Conservation (phyloP, 2,329 filamentous ascomycete species). For the Calycina herbarum region DNA sequence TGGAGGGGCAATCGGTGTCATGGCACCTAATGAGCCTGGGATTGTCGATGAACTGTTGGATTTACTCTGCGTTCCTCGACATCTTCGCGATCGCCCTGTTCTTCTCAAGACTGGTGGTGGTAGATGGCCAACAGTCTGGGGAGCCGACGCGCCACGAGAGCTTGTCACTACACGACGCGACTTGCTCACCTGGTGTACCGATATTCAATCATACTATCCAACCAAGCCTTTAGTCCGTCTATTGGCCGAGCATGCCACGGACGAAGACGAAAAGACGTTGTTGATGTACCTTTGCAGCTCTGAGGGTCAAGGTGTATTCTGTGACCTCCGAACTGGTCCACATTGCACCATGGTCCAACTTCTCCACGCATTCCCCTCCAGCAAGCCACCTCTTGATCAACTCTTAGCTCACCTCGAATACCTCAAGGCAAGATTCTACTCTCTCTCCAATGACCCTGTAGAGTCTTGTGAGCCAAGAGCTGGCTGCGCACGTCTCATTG, state of each 20-base stretch:
- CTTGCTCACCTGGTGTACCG: conserved; percentile 92
- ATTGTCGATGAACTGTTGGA: conserved; percentile 85
- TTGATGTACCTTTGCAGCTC: conserved; percentile 82
- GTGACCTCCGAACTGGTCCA: conserved; percentile 87
- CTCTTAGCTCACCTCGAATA: conserved; percentile 79
- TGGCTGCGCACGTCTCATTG: conserved; percentile 74
- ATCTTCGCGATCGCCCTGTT: conserved; percentile 80
- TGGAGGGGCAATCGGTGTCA: conserved; percentile 90
- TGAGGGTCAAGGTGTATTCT: conserved; percentile 90
- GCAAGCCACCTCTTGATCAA: conserved; percentile 80
- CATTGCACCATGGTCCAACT: conserved; percentile 85
- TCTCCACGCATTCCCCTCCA: conserved; percentile 86
- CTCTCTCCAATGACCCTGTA: conserved; percentile 92
- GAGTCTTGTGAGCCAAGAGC: conserved; percentile 45
- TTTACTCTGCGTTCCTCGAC: conserved; percentile 75
- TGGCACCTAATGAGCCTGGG: conserved; percentile 77
- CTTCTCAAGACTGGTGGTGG: conserved; percentile 76
- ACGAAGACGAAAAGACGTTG: conserved; percentile 84
- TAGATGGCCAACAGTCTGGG: conserved; percentile 98
- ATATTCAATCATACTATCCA: conserved; percentile 89
- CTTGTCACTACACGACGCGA: conserved; percentile 88
- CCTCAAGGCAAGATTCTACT: conserved; percentile 98
- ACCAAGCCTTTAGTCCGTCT: conserved; percentile 84
- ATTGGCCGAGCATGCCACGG: conserved; percentile 79
- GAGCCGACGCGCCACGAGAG: conserved; percentile 80